Evolutionary conservation across 2,329 filamentous ascomycete genomes (phyloP).

Genomic region (Sarocladium strictum): DNA sequence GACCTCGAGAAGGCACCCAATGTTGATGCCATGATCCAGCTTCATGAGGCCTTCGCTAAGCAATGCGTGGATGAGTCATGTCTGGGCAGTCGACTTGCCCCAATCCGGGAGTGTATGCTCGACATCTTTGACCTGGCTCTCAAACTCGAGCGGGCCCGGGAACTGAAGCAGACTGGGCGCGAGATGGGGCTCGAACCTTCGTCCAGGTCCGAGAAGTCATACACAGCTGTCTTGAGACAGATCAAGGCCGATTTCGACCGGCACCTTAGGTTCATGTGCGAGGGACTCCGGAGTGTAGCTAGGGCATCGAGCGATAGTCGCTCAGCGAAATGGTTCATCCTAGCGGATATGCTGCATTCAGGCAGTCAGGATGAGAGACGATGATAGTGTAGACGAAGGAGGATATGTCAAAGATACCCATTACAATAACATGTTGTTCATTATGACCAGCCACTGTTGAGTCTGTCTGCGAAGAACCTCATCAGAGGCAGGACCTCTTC

Average conservation of each 20-base stretch:
- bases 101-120: constrained; percentile 68
- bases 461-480: constrained; percentile 68
- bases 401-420: constrained; percentile 21
- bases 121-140: constrained; percentile 71
- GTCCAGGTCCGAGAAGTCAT: constrained; percentile 29
- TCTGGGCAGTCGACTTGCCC: constrained; percentile 59
- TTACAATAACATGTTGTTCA: no score
- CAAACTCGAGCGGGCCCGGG: constrained; percentile 55
- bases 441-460: constrained; percentile 29
- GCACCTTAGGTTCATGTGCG: constrained; percentile 62
- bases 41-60: constrained; percentile 59
- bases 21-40: constrained; percentile 72
- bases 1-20: constrained; percentile 58
- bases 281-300: constrained; percentile 68
- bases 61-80: constrained; percentile 63
- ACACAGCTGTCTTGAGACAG: constrained; percentile 45
- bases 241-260: constrained; percentile 59
- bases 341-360: constrained; percentile 73
- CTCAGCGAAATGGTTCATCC: constrained; percentile 65
- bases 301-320: constrained; percentile 61
- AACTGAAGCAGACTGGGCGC: background rate
- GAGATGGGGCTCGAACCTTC: constrained; percentile 31
- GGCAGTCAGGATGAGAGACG: constrained; percentile 20
- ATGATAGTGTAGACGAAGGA: constrained; percentile 12
- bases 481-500: constrained; percentile 90